Evolutionary conservation across 345 rosid species (phyloP), one percentile per base, ranked within the genome.

Genomic region (Salix exigua): DNA sequence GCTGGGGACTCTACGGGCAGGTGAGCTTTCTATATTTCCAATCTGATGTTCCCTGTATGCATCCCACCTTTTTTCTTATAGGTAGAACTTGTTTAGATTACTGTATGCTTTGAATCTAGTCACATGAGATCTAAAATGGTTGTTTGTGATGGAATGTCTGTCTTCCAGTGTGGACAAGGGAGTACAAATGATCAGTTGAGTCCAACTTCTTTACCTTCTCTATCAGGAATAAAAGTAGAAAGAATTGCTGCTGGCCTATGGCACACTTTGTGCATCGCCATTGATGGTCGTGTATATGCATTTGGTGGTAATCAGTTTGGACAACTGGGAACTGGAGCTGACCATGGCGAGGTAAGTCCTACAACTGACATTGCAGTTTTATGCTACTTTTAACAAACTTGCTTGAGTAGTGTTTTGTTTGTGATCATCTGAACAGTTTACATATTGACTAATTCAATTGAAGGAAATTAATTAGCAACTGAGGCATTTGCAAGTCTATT

Each of bases 261-360:
- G 97, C 98, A 94, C 73, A 94, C 94, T 35, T 40, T 90, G 9
- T 94, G 97, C 77, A 77, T 88, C 75, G 79, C 89, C 30, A 81
- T n/a, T 68, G 89, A 91, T 38, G 97, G 97, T 18, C 80, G 14
- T 72, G 90, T 92, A 26, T 91, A 89, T 80, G 79, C 88, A 6
- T 91, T 92, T 40, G 95, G 98, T 64, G 97, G 97, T n/a, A 92
- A 91, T 78, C 98, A 94, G 79, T 94, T 91, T 74, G 98, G 93
- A 55, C 97, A 94, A 70, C 63, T 91, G 60, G 98, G 98, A 74
- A 90, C 97, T 31, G 97, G 91, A 68, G 84, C 80, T 58, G 93
- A 89, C n/a, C 94, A 88, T 46, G 85, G 76, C 51, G 95, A 94
- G 97, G 98, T 91, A 87, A 0, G 11, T 60, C 3, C 38, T 17